Evolutionary conservation across 208 protist species (phyloP).

Genomic region (Crithidia bombi): DNA sequence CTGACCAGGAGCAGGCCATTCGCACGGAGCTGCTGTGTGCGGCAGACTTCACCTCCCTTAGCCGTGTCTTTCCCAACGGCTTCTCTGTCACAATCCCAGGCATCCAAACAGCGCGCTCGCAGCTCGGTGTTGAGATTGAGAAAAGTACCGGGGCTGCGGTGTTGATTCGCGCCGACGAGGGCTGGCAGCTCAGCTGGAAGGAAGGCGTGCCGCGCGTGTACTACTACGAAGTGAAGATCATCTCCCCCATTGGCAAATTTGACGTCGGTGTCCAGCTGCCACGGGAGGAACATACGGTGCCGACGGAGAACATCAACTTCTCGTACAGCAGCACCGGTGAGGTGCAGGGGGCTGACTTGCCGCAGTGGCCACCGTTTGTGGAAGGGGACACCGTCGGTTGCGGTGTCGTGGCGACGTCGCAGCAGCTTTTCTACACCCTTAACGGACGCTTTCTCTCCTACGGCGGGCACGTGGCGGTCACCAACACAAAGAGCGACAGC

Average conservation of each 20-base stretch:
- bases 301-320: slow-evolving; percentile 49
- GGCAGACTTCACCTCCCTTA: slow-evolving; percentile 70
- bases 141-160: slow-evolving; percentile 51
- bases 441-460: slow-evolving; percentile 85
- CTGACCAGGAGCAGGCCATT: slow-evolving; percentile 37
- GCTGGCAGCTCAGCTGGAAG: slow-evolving; percentile 78
- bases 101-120: slow-evolving; percentile 61
- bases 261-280: slow-evolving; percentile 47
- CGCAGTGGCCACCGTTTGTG: slow-evolving; percentile 59
- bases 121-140: slow-evolving; percentile 71
- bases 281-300: slow-evolving; percentile 22
- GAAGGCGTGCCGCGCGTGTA: slow-evolving; percentile 78
- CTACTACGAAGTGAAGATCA: slow-evolving; percentile 88
- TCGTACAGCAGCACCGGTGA: slow-evolving; percentile 73
- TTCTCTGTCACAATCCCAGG: slow-evolving; percentile 84
- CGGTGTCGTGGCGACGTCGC: slow-evolving; percentile 71
- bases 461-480: slow-evolving; percentile 47
- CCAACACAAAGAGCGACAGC: slow-evolving; percentile 33
- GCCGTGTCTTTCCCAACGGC: slow-evolving; percentile 76
- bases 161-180: slow-evolving; percentile 83
- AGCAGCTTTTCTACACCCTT: slow-evolving; percentile 85
- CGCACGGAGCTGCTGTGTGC: slow-evolving; percentile 63
- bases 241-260: slow-evolving; percentile 41
- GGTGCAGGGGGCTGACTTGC: slow-evolving; percentile 42
- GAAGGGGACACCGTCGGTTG: slow-evolving; percentile 84